Evolutionary conservation across 2,329 filamentous ascomycete genomes (phyloP), one percentile per base, ranked within the genome.

Genomic region (Sporothrix brasiliensis): DNA sequence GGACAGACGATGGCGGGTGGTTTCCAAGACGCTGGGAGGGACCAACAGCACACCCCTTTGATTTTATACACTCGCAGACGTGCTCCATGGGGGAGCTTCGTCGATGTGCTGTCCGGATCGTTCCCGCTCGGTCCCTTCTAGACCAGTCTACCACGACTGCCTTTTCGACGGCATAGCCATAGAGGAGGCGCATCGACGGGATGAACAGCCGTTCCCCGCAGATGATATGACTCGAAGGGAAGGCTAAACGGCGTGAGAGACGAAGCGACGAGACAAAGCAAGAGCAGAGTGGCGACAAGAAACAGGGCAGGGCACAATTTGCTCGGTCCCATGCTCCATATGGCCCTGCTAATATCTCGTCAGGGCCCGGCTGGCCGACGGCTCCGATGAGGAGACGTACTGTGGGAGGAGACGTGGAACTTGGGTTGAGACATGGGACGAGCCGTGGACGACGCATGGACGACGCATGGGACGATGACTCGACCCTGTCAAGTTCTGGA

Each of bases 21-120:
- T 11, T 39, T 58, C 54, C 54, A 58, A 39, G 54, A 39, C 30
- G 19, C 54, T 58, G 27, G 30, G 14, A 58, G 13, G 9, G 54
- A 34, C 54, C 54, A 58, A 58, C 54, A 58, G 54, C 54, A 58
- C 27, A 58, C 54, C 54, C 9, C 54, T 39, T 39, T 27, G 27
- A 58, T 58, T 58, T 58, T 58, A 58, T 58, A 58, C 16, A 39
- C 24, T 58, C 54, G n/a, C 14, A 6, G 9, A 6, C 7, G 34
- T 34, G 34, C 34, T 34, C 6, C 27, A 34, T 34, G 34, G 34
- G 4, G 3, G 27, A 4, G 27, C 27, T 30, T 30, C 27, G 27
- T 30, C 3, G 27, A 30, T 30, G 27, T 30, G 27, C 27, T 30
- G 27, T 30, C 4, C 27, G 27, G 27, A 30, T 5, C 27, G 0